Evolutionary conservation across 331 rosid species (phyloP).

Genomic region (Ulmus americana): DNA sequence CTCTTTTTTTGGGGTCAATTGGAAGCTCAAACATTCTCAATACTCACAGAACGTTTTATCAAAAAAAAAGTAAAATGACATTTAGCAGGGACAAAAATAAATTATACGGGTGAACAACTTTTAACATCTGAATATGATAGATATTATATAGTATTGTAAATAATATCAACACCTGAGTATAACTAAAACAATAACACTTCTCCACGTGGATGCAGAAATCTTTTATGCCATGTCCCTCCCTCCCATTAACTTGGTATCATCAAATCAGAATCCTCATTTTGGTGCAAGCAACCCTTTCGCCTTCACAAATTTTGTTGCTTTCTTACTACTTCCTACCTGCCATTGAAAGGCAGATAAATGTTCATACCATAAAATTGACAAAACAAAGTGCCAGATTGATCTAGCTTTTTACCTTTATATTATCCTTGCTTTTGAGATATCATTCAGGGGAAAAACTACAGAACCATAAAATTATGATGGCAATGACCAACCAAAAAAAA

Average conservation of each 20-base stretch:
- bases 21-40: neutral
- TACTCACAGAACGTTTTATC: neutral
- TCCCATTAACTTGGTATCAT: neutral
- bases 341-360: neutral
- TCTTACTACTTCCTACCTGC: slow-evolving; percentile 3
- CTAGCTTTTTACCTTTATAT: neutral
- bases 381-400: neutral
- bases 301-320: neutral
- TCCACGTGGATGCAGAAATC: slow-evolving; percentile 1
- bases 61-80: neutral
- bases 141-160: neutral
- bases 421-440: neutral
- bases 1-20: too few species aligned
- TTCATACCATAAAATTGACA: neutral
- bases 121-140: neutral
- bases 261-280: neutral
- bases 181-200: neutral
- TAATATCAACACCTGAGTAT: slow-evolving; percentile 13
- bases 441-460: neutral
- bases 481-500: neutral
- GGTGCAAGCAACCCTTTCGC: neutral
- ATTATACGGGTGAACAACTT: slow-evolving; percentile 9
- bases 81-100: neutral
- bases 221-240: neutral
- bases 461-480: neutral